Evolutionary conservation across 441 rosid genomes (phyloP), one percentile per base, ranked within the genome.

Genomic region (Aquilaria agallochum): DNA sequence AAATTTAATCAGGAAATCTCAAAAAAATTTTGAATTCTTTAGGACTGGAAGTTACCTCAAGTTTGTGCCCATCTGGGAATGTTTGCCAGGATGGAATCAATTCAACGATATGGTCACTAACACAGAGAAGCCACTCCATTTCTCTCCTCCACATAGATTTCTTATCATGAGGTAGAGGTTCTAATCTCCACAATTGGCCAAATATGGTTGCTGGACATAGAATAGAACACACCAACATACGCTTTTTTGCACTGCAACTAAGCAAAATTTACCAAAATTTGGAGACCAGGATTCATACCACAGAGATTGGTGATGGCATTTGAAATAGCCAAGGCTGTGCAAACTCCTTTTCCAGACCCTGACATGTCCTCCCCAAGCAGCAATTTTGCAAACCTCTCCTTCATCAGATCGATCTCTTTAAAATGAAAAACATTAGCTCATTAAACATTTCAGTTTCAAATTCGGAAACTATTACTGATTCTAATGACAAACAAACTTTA

Each of bases 291-390:
- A 42, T 49, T 36, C 40, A 11, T 80, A 83, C 92, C 89, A 71
- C 85, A 86, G 14, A 86, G 82, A 73, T 86, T 86, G 46, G 92
- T 86, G 55, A 83, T 78, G 69, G 92, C 81, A 74, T 83, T 86
- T 40, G 87, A 81, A 62, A 83, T 79, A 36, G 92, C 92, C 72
- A 81, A 63, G 72, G 89, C 83, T 9, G 89, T 73, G 68, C 85
- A 81, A 13, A 75, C 92, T 9, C 92, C 92, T 72, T 79, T 78
- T 1, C 92, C 92, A n/a, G 85, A 86, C 30, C 92, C 92, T 60
- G 89, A 86, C 92, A 86, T 86, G 69, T 86, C 92, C 62, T 86
- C 92, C 11, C 92, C 92, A 61, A 86, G 92, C 59, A 83, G 57
- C 72, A 86, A 71, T 62, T 83, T 86, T n/a, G 89, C 82, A 74